Evolutionary conservation across 352 stramenopile genomes (phyloP), one percentile per base, ranked within the genome.

Genomic region (Globisporangium perplexum): DNA sequence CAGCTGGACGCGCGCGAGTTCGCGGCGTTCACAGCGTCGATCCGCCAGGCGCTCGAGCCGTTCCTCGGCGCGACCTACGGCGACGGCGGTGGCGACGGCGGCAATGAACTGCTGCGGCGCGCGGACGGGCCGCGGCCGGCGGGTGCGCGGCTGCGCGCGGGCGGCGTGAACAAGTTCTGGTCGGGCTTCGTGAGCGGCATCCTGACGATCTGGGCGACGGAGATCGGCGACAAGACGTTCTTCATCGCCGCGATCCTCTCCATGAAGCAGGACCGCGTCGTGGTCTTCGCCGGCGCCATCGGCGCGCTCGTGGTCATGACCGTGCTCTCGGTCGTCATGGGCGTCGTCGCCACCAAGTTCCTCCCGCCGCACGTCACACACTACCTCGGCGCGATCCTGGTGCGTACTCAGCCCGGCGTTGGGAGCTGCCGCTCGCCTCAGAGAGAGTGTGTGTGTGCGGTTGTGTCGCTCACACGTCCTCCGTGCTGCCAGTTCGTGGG

Each of bases 141-240:
- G 53, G 48, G 15, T 24, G 31, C 57, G 23, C 73, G 71, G 22
- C 63, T 77, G 24, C 74, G 76, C 28, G 53, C 66, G 1, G 69
- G 65, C 10, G 62, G 62, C 38, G 68, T 82, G 44, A 85, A 83
- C 60, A 87, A 88, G 60, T 94, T 94, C 53, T 92, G 83, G 83
- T 88, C 75, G n/a, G 83, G 81, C 38, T 94, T 94, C 43, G 59
- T 89, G 53, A 94, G 76, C 63, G 80, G 83, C 60, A 90, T 98
- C 61, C 73, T 96, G 53, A 93, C 98, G 49, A 98, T 99, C 53
- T 98, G 98, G 79, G 87, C 98, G 22, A 98, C 95, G 51, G 96
- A 99, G 70, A 98, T 99, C 61, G 97, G 97, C 49, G 97, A 99
- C 82, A 99, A 99, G 65, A 99, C 97, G n/a, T 99, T 99, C 65